Conservation (phyloP, 192 early-diverging fungal genomes). For the Coemansia sp. region DNA sequence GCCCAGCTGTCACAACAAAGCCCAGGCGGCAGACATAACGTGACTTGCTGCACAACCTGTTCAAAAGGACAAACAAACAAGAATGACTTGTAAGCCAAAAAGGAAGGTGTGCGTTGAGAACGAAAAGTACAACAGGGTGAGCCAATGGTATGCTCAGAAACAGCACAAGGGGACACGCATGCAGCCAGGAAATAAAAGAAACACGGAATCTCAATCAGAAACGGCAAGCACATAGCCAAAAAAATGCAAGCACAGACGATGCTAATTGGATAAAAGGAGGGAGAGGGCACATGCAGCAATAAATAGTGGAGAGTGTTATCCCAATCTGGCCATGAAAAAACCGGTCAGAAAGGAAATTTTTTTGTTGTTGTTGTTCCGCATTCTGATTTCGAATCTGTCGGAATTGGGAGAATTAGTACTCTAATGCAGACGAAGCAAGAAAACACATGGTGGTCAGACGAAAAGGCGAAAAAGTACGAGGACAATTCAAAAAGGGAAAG, state of each 20-base stretch:
- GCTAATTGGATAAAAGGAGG: not conserved
- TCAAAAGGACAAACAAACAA: slow-evolving; percentile 1
- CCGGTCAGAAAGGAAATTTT: not conserved
- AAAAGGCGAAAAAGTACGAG: not conserved
- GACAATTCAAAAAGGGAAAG: not conserved
- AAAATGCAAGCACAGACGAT: not conserved
- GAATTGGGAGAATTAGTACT: not conserved
- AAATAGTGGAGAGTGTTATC: not conserved
- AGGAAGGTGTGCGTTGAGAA: not conserved
- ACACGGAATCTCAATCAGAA: no score
- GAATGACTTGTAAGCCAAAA: no score
- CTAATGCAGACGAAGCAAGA: not conserved
- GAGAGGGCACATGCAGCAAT: not conserved
- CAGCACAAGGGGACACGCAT: not conserved
- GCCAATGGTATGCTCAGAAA: not conserved
- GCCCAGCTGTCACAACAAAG: no score
- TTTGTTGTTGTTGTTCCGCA: not conserved
- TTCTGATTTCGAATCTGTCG: slow-evolving; percentile 7
- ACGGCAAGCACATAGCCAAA: not conserved
- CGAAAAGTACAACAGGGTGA: not conserved
- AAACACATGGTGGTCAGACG: not conserved
- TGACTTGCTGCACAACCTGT: not conserved
- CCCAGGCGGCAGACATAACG: not conserved
- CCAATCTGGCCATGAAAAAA: slow-evolving; percentile 2
- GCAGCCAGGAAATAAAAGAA: not conserved